Evolutionary conservation across 2,329 filamentous ascomycete species (phyloP).

Genomic region (Mycosphaerelloides madeirae): DNA sequence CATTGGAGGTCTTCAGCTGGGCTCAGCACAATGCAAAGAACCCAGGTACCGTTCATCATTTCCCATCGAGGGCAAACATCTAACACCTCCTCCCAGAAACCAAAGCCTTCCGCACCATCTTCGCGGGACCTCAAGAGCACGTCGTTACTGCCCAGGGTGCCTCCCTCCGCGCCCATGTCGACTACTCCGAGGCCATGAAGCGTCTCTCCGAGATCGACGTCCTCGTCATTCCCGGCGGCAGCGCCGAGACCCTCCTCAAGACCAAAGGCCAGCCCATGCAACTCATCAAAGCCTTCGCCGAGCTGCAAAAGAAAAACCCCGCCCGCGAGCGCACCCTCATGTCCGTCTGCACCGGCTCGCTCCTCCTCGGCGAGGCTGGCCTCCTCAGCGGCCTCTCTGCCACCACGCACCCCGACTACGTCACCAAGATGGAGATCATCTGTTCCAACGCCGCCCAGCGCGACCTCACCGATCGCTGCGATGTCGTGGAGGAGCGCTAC

Average conservation of each 20-base stretch:
- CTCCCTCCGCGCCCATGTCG: conserved; percentile 67
- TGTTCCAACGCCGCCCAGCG: conserved; percentile 69
- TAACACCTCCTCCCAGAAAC: conserved; percentile 34
- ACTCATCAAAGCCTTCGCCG: conserved; percentile 70
- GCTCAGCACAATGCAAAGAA: conserved; percentile 53
- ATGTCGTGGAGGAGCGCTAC: conserved; percentile 79
- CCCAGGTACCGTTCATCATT: conserved; percentile 37
- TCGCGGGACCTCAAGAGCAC: conserved; percentile 44
- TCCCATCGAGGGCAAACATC: not conserved
- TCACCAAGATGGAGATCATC: conserved; percentile 75
- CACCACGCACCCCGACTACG: conserved; percentile 75
- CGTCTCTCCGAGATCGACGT: conserved; percentile 71
- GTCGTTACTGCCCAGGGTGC: conserved; percentile 59
- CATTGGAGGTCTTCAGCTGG: conserved; percentile 53
- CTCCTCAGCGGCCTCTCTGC: conserved; percentile 74
- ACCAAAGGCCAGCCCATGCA: conserved; percentile 62
- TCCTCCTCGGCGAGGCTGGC: conserved; percentile 71
- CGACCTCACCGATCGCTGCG: conserved; percentile 69
- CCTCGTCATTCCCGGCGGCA: conserved; percentile 71
- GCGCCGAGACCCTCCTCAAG: conserved; percentile 60
- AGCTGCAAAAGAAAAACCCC: conserved; percentile 74
- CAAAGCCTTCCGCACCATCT: conserved; percentile 52
- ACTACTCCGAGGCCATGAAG: conserved; percentile 73
- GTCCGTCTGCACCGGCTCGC: conserved; percentile 72
- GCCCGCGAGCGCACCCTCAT: conserved; percentile 75